A percentile compares a stretch with the other conserved stretches of the same genome.
Conservation (phyloP, 2,329 filamentous ascomycete genomes). For the Juglanconis oblonga region DNA sequence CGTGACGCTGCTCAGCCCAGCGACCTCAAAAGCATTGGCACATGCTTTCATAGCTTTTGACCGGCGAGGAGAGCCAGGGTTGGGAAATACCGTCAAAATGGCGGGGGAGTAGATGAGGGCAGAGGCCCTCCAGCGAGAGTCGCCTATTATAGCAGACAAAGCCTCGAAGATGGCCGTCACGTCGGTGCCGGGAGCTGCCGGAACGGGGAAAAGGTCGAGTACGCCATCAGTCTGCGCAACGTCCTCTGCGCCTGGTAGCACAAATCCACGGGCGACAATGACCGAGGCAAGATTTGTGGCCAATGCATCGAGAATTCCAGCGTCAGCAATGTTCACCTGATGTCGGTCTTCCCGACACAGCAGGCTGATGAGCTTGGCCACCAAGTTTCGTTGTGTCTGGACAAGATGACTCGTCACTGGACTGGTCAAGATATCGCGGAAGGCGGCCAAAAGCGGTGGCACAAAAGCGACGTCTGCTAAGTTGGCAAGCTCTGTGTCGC, state of each 20-base stretch:
- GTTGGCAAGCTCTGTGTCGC: constrained; percentile 43
- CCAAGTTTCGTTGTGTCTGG: constrained; percentile 61
- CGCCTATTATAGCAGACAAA: constrained; percentile 70
- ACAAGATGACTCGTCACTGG: constrained; percentile 26
- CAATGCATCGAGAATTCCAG: constrained; percentile 74
- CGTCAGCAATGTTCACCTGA: constrained; percentile 67
- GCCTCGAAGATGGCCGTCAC: constrained; percentile 74
- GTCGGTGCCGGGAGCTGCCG: constrained; percentile 56
- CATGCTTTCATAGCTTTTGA: constrained; percentile 46
- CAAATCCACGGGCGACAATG: constrained; percentile 64
- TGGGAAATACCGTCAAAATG: constrained; percentile 67
- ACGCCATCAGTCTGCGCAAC: constrained; percentile 53
- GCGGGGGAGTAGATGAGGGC: constrained; percentile 67
- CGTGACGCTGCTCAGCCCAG: constrained; percentile 45
- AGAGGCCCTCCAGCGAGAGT: constrained; percentile 75
- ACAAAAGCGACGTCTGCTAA: constrained; percentile 66
- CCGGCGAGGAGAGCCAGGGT: constrained; percentile 48
- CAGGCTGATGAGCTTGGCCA: constrained; percentile 52
- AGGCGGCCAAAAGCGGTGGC: constrained; percentile 55
- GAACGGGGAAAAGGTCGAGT: constrained; percentile 55
- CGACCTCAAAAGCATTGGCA: constrained; percentile 52
- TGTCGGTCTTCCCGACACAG: constrained; percentile 69
- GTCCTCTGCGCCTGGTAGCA: constrained; percentile 62
- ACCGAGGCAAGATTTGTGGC: constrained; percentile 71
- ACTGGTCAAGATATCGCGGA: constrained; percentile 52